Base-by-base conservation (phyloP, 768 basidiomycete genomes). In the Lyophyllum atratum region DNA sequence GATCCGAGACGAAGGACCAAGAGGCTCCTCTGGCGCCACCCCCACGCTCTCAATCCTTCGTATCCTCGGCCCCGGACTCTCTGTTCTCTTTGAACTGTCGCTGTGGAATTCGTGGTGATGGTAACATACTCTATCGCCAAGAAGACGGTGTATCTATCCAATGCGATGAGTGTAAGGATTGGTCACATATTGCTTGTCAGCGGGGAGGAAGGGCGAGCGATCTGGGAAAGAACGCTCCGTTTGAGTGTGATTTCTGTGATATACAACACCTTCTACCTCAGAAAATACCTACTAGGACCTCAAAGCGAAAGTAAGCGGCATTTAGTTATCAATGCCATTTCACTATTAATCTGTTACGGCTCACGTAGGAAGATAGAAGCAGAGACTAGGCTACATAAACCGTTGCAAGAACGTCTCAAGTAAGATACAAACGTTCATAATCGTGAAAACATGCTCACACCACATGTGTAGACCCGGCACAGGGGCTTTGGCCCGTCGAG, bases 181-280 rank as follows among this genome's bases (percentile, higher is more conserved):
- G 65, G 65, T 64, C 62, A 10, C 66, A 68, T 26, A 52, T 65
- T 42, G 63, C 65, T 10, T 68, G 63, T 45, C 64, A 68, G 49
- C 17, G 37, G 21, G 47, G 63, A 33, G 63, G 64, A 15, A 31
- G 57, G 22, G 64, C 66, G 1, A 55, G 59, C 37, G 17, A 46
- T 12, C 44, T 63, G 9, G 7, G 12, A 5, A 51, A 56, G 17
- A 21, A 39, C 11, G 29, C 50, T 8, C 43, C 55, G 0, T 57
- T 57, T 37, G 21, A 40, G 3, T 57, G 56, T 45, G 55, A 56
- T 28, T 4, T 10, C 1, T 56, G 55, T 15, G 8, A 5, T 1
- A 1, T 9, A 8, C 6, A 5, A 11, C 17, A 34, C 11, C 2
- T 12, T n/a, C 33, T 17, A 46, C 7, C 14, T 17, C 3, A 14